Conservation (phyloP, 768 basidiomycete genomes). For the Boletus rubescentipes region DNA sequence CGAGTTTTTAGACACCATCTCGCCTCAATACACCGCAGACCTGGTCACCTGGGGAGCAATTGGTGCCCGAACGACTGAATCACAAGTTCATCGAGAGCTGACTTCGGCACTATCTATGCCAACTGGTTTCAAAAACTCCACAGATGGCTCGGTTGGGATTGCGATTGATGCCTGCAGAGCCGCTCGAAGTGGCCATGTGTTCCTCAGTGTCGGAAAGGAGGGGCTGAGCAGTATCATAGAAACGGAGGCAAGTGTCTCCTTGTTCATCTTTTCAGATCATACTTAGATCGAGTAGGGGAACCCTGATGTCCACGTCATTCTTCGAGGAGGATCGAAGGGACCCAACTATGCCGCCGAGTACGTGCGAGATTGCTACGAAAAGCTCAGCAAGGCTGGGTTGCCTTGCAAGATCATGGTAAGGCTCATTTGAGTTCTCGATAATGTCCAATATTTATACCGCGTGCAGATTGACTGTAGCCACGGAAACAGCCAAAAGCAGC, state of each 20-base stretch:
- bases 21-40: conserved; percentile 91
- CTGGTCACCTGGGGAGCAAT: conserved; percentile 95
- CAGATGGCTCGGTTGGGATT: conserved; percentile 88
- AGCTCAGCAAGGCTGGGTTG: conserved; percentile 77
- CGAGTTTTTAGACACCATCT: conserved; percentile 85
- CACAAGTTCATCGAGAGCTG: conserved; percentile 89
- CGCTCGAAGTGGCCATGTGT: conserved; percentile 87
- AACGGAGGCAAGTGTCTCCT: conserved; percentile 60
- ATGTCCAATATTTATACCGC: not conserved
- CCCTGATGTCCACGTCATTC: conserved; percentile 89
- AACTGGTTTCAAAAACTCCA: conserved; percentile 98
- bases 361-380: conserved; percentile 72
- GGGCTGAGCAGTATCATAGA: conserved; percentile 93
- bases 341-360: conserved; percentile 85
- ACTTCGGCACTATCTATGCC: conserved; percentile 89
- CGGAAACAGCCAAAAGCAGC: conserved; percentile 92
- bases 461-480: conserved; percentile 92
- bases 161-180: conserved; percentile 96
- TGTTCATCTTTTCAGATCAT: not conserved
- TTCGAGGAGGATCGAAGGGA: conserved; percentile 86
- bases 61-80: conserved; percentile 90
- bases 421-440: conserved; percentile 1
- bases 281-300: conserved; percentile 61
- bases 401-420: conserved; percentile 83
- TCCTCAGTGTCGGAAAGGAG: conserved; percentile 96